Percentiles rank a stretch among this genome's conserved stretches.
phyloP scores from a whole-genome alignment of 1,284 basidiomycete genomes.

The Boletellus deceptivus region DNA sequence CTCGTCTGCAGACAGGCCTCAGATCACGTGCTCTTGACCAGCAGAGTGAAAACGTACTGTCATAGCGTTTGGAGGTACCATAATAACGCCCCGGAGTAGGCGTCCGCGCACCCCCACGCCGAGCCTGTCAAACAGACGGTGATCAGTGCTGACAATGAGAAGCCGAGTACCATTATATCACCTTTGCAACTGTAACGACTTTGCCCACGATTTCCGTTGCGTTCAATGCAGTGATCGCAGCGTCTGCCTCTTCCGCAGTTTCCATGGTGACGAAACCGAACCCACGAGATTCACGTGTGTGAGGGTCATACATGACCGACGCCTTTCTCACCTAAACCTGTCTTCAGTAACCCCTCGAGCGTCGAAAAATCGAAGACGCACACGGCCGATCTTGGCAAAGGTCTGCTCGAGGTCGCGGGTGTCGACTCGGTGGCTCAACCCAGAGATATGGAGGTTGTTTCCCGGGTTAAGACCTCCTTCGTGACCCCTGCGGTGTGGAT shows the following conservation, averaged over 20 bases:
- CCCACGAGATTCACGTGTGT: slow-evolving; percentile 92
- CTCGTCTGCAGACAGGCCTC: slow-evolving; percentile 46
- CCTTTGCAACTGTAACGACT: slow-evolving; percentile 84
- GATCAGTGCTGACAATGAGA: slow-evolving; percentile 7
- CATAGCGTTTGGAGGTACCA: slow-evolving; percentile 81
- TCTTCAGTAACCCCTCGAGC: slow-evolving; percentile 8
- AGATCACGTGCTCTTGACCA: slow-evolving; percentile 5
- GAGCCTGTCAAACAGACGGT: slow-evolving; percentile 64
- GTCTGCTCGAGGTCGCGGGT: slow-evolving; percentile 84
- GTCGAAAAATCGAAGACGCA: slow-evolving; percentile 41
- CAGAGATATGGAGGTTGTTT: slow-evolving; percentile 96
- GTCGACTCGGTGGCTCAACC: slow-evolving; percentile 78
- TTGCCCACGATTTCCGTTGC: slow-evolving; percentile 86
- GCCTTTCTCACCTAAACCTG: slow-evolving; percentile 72
- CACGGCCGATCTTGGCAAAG: slow-evolving; percentile 88
- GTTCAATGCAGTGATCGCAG: slow-evolving; percentile 82
- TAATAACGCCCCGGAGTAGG: slow-evolving; percentile 95
- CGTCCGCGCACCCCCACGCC: slow-evolving; percentile 89
- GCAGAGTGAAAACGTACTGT: slow-evolving; percentile 41
- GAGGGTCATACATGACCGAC: slow-evolving; percentile 96
- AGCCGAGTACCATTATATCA: slow-evolving; percentile 28
- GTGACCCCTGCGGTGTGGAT: slow-evolving; percentile 15
- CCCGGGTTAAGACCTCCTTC: slow-evolving; percentile 72
- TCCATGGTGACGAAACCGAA: slow-evolving; percentile 99
- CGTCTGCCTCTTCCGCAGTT: slow-evolving; percentile 82